Base-by-base conservation (phyloP, 176 grass and related monocot species). In the Zizania latifolia region DNA sequence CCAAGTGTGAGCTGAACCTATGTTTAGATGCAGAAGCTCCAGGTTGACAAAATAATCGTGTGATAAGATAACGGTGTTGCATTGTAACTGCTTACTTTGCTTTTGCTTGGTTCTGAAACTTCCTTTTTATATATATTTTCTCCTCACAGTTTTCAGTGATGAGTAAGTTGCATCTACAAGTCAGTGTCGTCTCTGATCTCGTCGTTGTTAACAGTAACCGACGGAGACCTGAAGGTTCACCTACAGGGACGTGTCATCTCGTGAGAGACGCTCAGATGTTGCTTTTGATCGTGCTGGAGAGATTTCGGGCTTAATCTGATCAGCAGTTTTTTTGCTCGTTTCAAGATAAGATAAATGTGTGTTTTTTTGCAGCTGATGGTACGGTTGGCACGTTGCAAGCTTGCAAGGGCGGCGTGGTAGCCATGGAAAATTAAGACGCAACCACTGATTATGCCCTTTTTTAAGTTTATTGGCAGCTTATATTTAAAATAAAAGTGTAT, bases 151-250 rank as follows among this genome's bases (percentile, higher is more conserved):
- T 23, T 39, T 31, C 29, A 65, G 75, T 53, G 59, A 66, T 30
- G 68, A 16, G 21, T 46, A 75, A 65, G n/a, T 4, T 67, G 71
- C 62, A 82, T 75, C 80, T 75, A 23, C 71, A 82, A 82, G 71
- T 67, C 50, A 58, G 21, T 66, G 48, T 75, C 80, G 10, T 12
- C 8, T 9, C n/a, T 41, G 10, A 43, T 67, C 56, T 75, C 80
- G 7, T 45, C 43, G 15, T n/a, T n/a, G n/a, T 51, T 67, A 75
- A 67, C 36, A 16, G 48, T 21, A 58, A 35, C 70, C 16, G 70
- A 23, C 24, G 58, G 22, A 23, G 51, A 41, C 6, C 15, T 28
- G n/a, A 5, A 19, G 34, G 51, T 40, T 27, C 6, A n/a, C 37
- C 14, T 11, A 74, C 28, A 51, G 71, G 36, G 24, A 43, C 16